Conservation (phyloP, 345 rosid genomes). For the Salix purpurea region DNA sequence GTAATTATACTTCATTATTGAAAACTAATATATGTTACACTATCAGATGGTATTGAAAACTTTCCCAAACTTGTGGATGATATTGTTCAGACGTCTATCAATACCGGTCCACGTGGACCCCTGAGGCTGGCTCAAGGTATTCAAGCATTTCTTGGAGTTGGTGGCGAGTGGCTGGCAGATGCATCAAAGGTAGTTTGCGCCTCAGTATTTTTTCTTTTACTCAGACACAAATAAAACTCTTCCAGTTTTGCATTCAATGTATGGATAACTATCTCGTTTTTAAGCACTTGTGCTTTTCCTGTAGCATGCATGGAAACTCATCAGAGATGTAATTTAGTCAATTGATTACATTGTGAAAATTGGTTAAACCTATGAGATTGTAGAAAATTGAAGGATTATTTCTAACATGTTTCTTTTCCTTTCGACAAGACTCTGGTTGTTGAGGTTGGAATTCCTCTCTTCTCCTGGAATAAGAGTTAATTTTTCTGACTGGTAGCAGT, state of each 20-base stretch:
- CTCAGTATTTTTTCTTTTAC: neutral
- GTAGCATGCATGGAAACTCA: neutral
- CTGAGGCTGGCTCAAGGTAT: slow-evolving; percentile 82
- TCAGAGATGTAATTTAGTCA: neutral
- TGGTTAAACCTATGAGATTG: neutral
- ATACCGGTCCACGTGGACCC: slow-evolving; percentile 90
- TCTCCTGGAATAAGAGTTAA: neutral
- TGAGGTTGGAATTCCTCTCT: neutral
- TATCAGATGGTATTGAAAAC: slow-evolving; percentile 59
- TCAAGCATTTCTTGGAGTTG: slow-evolving; percentile 85
- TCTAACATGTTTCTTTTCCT: neutral
- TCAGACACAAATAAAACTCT: neutral
- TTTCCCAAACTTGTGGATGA: slow-evolving; percentile 85
- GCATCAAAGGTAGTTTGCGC: slow-evolving; percentile 50
- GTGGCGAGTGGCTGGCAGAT: slow-evolving; percentile 87
- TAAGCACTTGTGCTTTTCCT: neutral
- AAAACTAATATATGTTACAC: neutral
- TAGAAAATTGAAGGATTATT: neutral
- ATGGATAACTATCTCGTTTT: neutral
- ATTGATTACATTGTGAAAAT: neutral
- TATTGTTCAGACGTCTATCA: slow-evolving; percentile 79
- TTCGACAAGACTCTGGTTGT: neutral
- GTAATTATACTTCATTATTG: neutral
- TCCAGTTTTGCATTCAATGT: neutral
- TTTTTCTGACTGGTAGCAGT: neutral